Evolutionary conservation across 768 basidiomycete genomes (phyloP).

Genomic region (Trametes cinnabarina): DNA sequence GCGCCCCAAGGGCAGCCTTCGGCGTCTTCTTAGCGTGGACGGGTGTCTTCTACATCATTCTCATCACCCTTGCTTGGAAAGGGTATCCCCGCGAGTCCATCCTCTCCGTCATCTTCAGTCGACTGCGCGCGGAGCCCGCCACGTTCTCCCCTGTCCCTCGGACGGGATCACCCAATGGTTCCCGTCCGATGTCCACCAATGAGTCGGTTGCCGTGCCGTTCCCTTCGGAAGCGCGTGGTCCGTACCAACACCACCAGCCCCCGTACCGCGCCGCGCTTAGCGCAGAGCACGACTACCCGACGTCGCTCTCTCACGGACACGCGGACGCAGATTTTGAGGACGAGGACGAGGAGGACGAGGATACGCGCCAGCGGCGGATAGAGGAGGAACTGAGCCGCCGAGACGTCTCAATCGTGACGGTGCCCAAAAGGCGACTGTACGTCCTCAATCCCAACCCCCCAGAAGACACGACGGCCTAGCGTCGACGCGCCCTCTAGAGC

Average conservation of each 20-base stretch:
- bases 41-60: slow-evolving; percentile 51
- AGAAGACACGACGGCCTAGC: slow-evolving; percentile 15
- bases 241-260: slow-evolving; percentile 71
- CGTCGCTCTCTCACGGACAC: slow-evolving; percentile 38
- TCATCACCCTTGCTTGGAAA: slow-evolving; percentile 56
- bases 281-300: slow-evolving; percentile 41
- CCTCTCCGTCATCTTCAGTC: slow-evolving; percentile 47
- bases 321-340: slow-evolving; percentile 53
- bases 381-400: slow-evolving; percentile 81
- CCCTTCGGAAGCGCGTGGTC: slow-evolving; percentile 45
- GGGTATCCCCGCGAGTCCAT: slow-evolving; percentile 57
- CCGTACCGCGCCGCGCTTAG: slow-evolving; percentile 43
- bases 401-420: slow-evolving; percentile 77
- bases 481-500: not conserved
- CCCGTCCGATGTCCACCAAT: slow-evolving; percentile 40
- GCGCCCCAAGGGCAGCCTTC: slow-evolving; percentile 55
- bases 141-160: slow-evolving; percentile 34
- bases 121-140: slow-evolving; percentile 38
- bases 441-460: slow-evolving; percentile 59
- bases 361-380: slow-evolving; percentile 67
- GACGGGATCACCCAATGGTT: slow-evolving; percentile 16
- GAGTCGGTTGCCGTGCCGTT: slow-evolving; percentile 45
- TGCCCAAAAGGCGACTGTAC: slow-evolving; percentile 72
- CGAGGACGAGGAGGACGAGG: slow-evolving; percentile 74
- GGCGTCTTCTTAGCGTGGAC: slow-evolving; percentile 65